Evolutionary conservation across 345 rosid genomes (phyloP), one percentile per base, ranked within the genome.

Genomic region (Murraya paniculata): DNA sequence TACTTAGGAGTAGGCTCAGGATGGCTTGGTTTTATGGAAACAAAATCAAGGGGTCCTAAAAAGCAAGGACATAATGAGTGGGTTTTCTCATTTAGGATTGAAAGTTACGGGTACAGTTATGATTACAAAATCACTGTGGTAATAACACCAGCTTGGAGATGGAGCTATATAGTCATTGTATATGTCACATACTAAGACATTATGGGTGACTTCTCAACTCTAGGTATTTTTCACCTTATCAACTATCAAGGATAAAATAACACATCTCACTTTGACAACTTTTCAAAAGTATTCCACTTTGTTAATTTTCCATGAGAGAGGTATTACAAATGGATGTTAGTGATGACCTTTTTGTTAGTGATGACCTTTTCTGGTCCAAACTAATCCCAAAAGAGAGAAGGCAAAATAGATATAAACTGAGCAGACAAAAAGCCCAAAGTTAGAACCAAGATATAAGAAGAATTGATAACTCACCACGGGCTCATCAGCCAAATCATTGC

Each of bases 401-500:
- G 53, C 13, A 0, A 45, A 36, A 71, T 66, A 39, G 21, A 72
- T 33, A 31, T 18, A 69, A 30, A 27, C n/a, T 25, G 27, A 59
- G 58, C 3, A 18, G 45, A 35, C 19, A 33, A 11, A 21, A 74
- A 24, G 24, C 14, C 11, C 18, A 50, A 69, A 30, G 48, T 18
- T 58, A 2, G 30, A 58, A 70, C 66, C 65, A 68, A n/a, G 50
- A n/a, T 28, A 69, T 36, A 67, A 36, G 61, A 72, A 61, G 70
- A 41, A 28, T 65, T 61, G 25, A 75, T 33, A 73, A 81, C 94
- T 84, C 83, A 96, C 99, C 81, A 90, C 89, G 73, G 86, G 84
- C 78, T 92, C 98, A 83, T 92, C 98, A 67, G 89, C 93, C 45
- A 88, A 86, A 21, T 96, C 95, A 80, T 89, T 90, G 86, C 99